Evolutionary conservation across 2,329 filamentous ascomycete species (phyloP).

Genomic region (Penicillium sp.): DNA sequence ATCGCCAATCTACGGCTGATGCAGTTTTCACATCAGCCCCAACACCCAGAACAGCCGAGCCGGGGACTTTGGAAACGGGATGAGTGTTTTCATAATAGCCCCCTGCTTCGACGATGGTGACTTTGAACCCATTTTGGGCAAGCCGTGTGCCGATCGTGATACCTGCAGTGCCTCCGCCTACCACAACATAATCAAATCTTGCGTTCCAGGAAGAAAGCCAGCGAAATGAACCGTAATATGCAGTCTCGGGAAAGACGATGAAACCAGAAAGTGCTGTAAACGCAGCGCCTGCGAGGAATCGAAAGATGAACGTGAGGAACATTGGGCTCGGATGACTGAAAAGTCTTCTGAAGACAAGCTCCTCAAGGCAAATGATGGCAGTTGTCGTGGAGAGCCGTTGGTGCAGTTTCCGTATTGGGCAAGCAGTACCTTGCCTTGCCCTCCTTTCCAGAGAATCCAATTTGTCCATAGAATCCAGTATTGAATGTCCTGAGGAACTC

Average conservation of each 20-base stretch:
- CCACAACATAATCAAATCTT: conserved; percentile 32
- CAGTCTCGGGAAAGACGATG: background rate
- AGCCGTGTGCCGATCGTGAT: conserved; percentile 50
- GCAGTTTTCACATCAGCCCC: conserved; percentile 18
- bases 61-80: conserved; percentile 51
- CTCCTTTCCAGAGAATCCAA: background rate
- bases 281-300: background rate
- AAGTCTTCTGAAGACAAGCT: background rate
- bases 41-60: conserved; percentile 20
- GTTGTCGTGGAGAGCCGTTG: background rate
- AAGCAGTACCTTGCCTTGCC: background rate
- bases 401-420: background rate
- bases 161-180: conserved; percentile 41
- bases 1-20: conserved; percentile 53
- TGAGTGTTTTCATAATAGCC: conserved; percentile 54
- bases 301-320: background rate
- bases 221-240: background rate
- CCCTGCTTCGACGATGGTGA: conserved; percentile 41
- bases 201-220: conserved; percentile 8
- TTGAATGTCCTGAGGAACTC: too few relatives aligned
- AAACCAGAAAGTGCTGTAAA: conserved; percentile 1
- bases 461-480: too few relatives aligned
- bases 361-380: background rate
- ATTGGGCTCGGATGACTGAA: background rate
- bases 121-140: conserved; percentile 46